A percentile compares a stretch with the other conserved stretches of the same genome.
Conservation (phyloP, 441 rosid genomes). For the Pelargonium fulgidum region DNA sequence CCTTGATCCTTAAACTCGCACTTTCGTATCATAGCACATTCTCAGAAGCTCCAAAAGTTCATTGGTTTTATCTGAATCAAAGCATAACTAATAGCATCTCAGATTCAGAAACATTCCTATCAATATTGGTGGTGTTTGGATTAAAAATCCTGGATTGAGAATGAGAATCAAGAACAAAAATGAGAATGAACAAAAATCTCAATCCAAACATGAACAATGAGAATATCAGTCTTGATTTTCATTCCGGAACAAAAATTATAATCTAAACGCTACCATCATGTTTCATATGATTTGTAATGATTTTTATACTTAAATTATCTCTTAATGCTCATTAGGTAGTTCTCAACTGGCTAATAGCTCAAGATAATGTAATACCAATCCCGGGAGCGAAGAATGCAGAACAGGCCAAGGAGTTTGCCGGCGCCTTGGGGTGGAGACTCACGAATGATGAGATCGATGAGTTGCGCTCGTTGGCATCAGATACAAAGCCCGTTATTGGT, state of each 20-base stretch:
- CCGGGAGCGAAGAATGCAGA: slow-evolving; percentile 86
- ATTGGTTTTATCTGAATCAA: neutral
- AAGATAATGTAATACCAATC: slow-evolving; percentile 81
- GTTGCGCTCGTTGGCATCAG: slow-evolving; percentile 68
- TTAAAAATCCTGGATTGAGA: too few relatives aligned
- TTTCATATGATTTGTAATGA: too few relatives aligned
- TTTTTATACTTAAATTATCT: neutral
- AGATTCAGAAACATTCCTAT: too few relatives aligned
- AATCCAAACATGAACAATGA: too few relatives aligned
- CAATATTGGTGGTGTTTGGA: too few relatives aligned
- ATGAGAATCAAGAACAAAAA: too few relatives aligned
- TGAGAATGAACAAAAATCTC: too few relatives aligned
- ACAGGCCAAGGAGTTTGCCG: slow-evolving; percentile 73
- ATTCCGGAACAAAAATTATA: neutral
- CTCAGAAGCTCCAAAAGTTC: neutral
- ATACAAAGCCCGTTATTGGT: slow-evolving; percentile 47
- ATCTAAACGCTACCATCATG: too few relatives aligned
- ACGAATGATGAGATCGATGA: slow-evolving; percentile 50
- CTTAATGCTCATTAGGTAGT: slow-evolving; percentile 45
- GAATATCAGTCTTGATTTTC: neutral
- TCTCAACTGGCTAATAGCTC: slow-evolving; percentile 89
- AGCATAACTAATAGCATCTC: neutral
- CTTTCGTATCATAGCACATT: too few relatives aligned
- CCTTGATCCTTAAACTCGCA: neutral
- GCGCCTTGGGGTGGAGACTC: slow-evolving; percentile 86